phyloP scores from a whole-genome alignment of 164 flowering plant species.

The Magnolia sinica region DNA sequence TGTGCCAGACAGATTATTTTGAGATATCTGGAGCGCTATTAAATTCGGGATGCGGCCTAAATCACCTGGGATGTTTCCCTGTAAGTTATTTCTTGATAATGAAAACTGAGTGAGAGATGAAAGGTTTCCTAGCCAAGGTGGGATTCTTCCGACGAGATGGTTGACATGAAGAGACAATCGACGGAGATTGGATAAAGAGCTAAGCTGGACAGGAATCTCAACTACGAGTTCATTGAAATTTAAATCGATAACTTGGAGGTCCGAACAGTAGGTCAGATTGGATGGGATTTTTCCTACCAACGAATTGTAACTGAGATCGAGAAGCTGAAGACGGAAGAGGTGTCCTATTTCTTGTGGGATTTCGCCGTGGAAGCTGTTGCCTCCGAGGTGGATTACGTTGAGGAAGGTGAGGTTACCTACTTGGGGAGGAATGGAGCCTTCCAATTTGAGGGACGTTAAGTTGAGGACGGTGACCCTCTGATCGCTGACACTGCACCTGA shows the following conservation, averaged over 20 bases:
- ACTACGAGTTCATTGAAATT: background rate
- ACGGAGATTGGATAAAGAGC: background rate
- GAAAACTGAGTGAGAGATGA: background rate
- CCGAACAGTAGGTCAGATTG: conserved; percentile 19
- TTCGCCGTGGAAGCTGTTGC: conserved; percentile 30
- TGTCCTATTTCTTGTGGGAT: conserved; percentile 30
- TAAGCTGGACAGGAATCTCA: background rate
- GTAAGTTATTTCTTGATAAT: background rate
- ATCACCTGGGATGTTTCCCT: conserved; percentile 17
- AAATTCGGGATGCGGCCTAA: conserved; percentile 15
- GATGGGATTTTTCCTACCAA: conserved; percentile 31
- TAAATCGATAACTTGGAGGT: conserved; percentile 10
- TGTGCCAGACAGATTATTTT: conserved; percentile 19
- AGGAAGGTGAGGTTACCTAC: conserved; percentile 46
- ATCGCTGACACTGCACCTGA: conserved; percentile 18
- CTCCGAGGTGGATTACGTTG: conserved; percentile 24
- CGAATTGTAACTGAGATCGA: conserved; percentile 33
- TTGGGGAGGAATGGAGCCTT: conserved; percentile 31
- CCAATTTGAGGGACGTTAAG: conserved; percentile 18
- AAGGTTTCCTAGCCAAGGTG: conserved; percentile 13
- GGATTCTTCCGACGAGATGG: conserved; percentile 5
- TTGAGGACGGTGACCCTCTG: conserved; percentile 26
- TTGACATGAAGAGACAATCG: background rate
- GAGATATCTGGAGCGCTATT: background rate
- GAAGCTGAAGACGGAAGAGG: conserved; percentile 25